A percentile compares a stretch with the other conserved stretches of the same genome.
Conservation (phyloP, 2,329 filamentous ascomycete species). For the Pseudomassariella vexata region DNA sequence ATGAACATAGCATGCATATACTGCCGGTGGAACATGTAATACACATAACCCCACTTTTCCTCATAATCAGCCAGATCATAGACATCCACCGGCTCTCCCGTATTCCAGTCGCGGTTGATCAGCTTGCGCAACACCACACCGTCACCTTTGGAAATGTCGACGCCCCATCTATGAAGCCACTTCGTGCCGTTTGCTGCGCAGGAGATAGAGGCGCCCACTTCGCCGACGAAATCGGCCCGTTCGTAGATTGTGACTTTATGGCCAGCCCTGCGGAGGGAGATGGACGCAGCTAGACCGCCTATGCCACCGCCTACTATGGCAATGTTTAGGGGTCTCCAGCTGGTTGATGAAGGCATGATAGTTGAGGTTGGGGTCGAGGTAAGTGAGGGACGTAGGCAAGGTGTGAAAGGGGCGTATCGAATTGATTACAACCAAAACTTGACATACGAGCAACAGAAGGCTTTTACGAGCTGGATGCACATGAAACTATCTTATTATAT, state of each 20-base stretch:
- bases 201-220: conserved; percentile 62
- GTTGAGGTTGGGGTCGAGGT: too few relatives aligned
- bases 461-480: too few relatives aligned
- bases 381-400: too few relatives aligned
- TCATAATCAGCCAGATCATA: conserved; percentile 62
- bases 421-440: too few relatives aligned
- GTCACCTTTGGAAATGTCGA: conserved; percentile 58
- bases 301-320: conserved; percentile 5
- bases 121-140: conserved; percentile 60
- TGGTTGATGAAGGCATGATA: too few relatives aligned
- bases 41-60: conserved; percentile 56
- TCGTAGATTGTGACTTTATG: conserved; percentile 58
- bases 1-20: conserved; percentile 41
- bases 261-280: conserved; percentile 40
- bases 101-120: conserved; percentile 66
- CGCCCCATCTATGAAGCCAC: conserved; percentile 64
- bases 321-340: conserved; percentile 4
- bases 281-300: conserved; percentile 39
- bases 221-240: conserved; percentile 58
- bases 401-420: too few relatives aligned
- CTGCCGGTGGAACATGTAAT: conserved; percentile 58
- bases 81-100: conserved; percentile 58
- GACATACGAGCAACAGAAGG: too few relatives aligned
- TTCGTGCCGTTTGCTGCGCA: conserved; percentile 66
- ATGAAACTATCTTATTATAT: too few relatives aligned